These are phyloP conservation scores for Colletotrichum tabaci DNA, from an alignment of 2,329 filamentous ascomycete species.

Conservation along the genomic window DNA sequence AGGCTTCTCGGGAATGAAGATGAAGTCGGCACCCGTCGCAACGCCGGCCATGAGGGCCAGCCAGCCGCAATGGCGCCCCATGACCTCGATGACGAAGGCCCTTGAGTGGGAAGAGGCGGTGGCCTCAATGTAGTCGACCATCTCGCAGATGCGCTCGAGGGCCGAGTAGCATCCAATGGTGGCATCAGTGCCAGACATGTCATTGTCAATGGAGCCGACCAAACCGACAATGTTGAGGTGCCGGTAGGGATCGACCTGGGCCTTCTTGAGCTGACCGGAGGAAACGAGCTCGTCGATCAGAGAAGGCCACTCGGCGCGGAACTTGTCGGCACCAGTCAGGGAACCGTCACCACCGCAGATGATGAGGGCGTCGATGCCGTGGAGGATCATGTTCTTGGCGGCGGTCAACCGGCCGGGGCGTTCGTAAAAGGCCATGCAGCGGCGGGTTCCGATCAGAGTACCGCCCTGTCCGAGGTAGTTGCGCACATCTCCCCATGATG, in stretches of 20 bases:
- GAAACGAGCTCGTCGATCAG: constrained; percentile 88
- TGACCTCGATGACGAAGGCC: constrained; percentile 98
- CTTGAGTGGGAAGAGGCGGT: constrained; percentile 95
- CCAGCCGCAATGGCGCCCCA: constrained; percentile 99
- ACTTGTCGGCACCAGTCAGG: constrained; percentile 94
- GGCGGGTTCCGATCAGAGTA: constrained; percentile 94
- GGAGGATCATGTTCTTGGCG: constrained; percentile 93
- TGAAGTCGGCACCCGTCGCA: constrained; percentile 93
- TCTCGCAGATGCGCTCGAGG: constrained; percentile 91
- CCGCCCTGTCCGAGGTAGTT: constrained; percentile 95
- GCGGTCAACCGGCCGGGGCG: constrained; percentile 85
- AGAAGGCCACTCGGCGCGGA: constrained; percentile 92
- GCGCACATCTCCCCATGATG: constrained; percentile 94
- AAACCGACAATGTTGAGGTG: constrained; percentile 96
- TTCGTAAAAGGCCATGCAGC: constrained; percentile 94
- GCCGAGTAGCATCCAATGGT: constrained; percentile 98
- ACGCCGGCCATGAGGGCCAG: constrained; percentile 96
- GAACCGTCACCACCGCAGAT: constrained; percentile 98
- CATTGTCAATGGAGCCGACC: constrained; percentile 98
- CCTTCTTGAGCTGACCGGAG: constrained; percentile 77
- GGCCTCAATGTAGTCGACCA: constrained; percentile 96
- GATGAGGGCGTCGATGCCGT: constrained; percentile 95
- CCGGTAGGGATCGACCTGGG: constrained; percentile 82
- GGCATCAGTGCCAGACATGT: constrained; percentile 96
- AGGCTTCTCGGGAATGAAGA: constrained; percentile 97